Conservation (phyloP, 2,329 filamentous ascomycete species). For the Epichloe amarillans region DNA sequence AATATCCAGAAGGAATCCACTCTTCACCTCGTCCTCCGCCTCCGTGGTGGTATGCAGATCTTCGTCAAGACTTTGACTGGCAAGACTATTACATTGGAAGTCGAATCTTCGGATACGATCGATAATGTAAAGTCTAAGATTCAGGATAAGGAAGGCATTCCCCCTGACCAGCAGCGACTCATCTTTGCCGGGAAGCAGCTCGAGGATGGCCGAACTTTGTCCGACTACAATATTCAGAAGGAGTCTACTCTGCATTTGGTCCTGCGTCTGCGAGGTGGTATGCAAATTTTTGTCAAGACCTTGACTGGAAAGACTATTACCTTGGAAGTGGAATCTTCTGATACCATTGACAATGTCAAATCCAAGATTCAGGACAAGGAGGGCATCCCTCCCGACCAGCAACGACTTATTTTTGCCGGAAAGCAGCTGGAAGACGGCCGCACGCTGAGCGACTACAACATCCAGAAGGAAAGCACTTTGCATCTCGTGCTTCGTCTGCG, state of each 20-base stretch:
- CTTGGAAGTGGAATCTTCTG: conserved; percentile 74
- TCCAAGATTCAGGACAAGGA: conserved; percentile 88
- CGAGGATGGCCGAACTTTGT: conserved; percentile 80
- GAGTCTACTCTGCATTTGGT: conserved; percentile 73
- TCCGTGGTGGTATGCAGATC: conserved; percentile 82
- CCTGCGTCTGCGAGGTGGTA: conserved; percentile 74
- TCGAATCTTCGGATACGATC: conserved; percentile 80
- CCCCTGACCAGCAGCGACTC: conserved; percentile 89
- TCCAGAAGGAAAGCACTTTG: conserved; percentile 79
- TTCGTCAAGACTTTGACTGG: conserved; percentile 81
- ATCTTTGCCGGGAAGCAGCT: conserved; percentile 92
- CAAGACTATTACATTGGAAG: conserved; percentile 89
- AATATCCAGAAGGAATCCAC: conserved; percentile 93
- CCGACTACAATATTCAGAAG: conserved; percentile 96
- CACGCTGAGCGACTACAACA: conserved; percentile 90
- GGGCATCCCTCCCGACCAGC: conserved; percentile 83
- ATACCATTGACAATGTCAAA: conserved; percentile 93
- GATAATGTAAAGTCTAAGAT: conserved; percentile 95
- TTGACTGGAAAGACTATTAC: conserved; percentile 91
- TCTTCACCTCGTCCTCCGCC: conserved; percentile 73
- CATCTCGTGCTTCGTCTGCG: conserved; percentile 71
- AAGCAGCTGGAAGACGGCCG: conserved; percentile 91
- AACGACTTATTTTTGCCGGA: conserved; percentile 84
- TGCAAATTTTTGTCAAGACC: conserved; percentile 83
- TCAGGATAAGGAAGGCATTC: conserved; percentile 85